A percentile compares a stretch with the other conserved stretches of the same genome.
Conservation (phyloP, 1,284 basidiomycete species). For the Tausonia pullulans region DNA sequence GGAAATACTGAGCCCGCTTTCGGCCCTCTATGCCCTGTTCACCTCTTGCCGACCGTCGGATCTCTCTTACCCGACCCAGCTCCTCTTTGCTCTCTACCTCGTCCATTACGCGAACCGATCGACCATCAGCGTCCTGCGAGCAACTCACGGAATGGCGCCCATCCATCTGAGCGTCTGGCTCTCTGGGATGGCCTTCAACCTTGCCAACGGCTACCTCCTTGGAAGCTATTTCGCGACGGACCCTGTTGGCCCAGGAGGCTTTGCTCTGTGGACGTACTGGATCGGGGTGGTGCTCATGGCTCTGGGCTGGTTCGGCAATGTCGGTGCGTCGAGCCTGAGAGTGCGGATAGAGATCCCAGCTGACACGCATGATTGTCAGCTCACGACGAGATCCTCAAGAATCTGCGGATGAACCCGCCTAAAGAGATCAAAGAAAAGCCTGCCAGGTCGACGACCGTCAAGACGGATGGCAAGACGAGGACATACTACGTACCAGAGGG, state of each 20-base stretch:
- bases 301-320: neutral
- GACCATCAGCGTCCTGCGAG: neutral
- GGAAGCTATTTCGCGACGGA: neutral
- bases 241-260: neutral
- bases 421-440: neutral
- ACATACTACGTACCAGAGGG: neutral
- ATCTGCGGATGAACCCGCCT: neutral
- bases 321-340: neutral
- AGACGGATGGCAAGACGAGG: neutral
- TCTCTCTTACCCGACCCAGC: neutral
- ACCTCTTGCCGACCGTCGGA: too few species aligned
- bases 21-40: too few species aligned
- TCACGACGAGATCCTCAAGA: conserved; percentile 7
- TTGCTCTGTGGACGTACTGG: neutral
- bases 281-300: neutral
- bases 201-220: neutral
- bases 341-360: neutral
- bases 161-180: neutral
- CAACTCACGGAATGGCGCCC: neutral
- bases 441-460: neutral
- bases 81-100: neutral
- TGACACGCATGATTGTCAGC: neutral
- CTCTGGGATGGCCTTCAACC: neutral
- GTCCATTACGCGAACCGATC: conserved; percentile 1
- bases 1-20: too few species aligned